Evolutionary conservation across 352 stramenopile species (phyloP), one percentile per base, ranked within the genome.

Genomic region (Globisporangium nunn): DNA sequence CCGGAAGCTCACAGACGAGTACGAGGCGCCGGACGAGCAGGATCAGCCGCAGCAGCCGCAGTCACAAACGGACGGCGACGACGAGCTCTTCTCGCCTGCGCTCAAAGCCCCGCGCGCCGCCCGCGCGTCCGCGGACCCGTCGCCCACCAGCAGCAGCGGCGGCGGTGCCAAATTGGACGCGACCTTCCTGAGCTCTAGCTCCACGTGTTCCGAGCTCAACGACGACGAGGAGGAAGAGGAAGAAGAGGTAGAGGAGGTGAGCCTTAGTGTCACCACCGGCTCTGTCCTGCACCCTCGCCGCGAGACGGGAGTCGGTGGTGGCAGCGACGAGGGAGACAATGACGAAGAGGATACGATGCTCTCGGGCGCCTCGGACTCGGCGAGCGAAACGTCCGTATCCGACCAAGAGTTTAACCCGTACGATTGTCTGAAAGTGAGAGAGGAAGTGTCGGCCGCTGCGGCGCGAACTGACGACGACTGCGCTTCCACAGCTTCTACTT

Each of bases 331-430:
- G 30, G 68, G 65, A 8, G 58, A 64, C 10, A 74, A 75, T 3
- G 56, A 70, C 2, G 66, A 84, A 6, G 61, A 58, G 0, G 50
- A 53, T 11, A 29, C 6, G 6, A 33, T 30, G 40, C 40, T 54
- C 43, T 28, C 37, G 10, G 53, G 44, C 43, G 52, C 46, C 30
- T 64, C 59, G 0, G 53, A 64, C 6, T 59, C 69, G 2, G 58
- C 73, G n/a, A 78, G 60, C 29, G 74, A 81, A 2, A 60, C 35
- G n/a, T 56, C 59, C 4, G 52, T 31, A 29, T 39, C 44, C 11
- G 80, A 91, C 5, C 72, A 76, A 23, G 83, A 91, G 50, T 93
- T 93, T 65, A 91, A 93, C 28, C 83, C 83, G 83, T 93, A 68
- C 57, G 75, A 75, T 33, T 12, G n/a, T 35, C 5, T 6, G 31